phyloP scores from a whole-genome alignment of 305 asterid genomes.

The Fraxinus greggii region DNA sequence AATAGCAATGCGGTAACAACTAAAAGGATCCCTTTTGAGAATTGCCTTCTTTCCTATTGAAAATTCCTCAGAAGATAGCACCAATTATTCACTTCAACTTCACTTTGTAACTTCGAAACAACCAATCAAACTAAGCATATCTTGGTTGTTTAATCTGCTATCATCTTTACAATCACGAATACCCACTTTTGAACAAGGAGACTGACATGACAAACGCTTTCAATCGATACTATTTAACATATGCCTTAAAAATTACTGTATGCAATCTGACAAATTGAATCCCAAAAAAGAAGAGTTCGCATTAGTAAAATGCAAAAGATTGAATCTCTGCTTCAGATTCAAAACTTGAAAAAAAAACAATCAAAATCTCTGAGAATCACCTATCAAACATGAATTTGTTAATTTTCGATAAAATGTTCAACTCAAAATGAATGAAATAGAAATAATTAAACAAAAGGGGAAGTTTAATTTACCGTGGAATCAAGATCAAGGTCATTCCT shows the following conservation, averaged over 20 bases:
- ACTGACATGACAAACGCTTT: neutral
- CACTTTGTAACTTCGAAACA: neutral
- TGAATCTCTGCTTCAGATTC: conserved; percentile 9
- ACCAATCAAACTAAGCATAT: neutral
- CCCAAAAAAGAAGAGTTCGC: neutral
- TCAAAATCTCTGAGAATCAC: neutral
- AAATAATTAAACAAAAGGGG: neutral
- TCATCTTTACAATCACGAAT: neutral
- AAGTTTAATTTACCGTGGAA: neutral
- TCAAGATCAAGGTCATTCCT: neutral
- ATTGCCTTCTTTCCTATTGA: neutral
- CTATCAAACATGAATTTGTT: neutral
- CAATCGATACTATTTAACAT: neutral
- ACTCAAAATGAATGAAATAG: neutral
- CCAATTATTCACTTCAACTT: neutral
- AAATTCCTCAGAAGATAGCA: neutral
- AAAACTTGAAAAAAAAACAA: conserved; percentile 7
- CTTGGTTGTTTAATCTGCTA: neutral
- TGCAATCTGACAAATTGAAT: neutral
- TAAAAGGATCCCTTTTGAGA: neutral
- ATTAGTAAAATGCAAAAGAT: neutral
- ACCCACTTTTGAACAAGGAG: neutral
- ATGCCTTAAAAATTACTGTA: neutral
- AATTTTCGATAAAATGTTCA: neutral
- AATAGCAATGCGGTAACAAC: neutral